Evolutionary conservation across 2,329 filamentous ascomycete species (phyloP), one percentile per base, ranked within the genome.

Genomic region (Fragosphaeria purpurea): DNA sequence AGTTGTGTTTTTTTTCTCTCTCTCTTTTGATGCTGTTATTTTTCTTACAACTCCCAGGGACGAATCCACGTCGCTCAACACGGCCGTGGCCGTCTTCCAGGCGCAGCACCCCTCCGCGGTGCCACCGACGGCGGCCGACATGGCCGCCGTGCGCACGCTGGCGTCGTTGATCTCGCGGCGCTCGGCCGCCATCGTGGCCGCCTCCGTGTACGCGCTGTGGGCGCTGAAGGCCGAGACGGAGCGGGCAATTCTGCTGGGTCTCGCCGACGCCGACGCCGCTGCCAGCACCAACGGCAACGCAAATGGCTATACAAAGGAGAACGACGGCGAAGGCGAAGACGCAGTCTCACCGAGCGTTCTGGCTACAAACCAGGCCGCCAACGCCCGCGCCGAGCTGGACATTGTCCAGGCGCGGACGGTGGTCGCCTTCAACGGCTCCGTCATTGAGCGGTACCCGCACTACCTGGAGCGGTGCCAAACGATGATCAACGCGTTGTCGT

Each of bases 351-450:
- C 22, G 22, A 22, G 22, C 22, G 22, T 22, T 22, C 22, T 22
- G 22, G 22, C 22, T 22, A 22, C 22, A 3, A 12, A 48, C 5
- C 60, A 58, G 35, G 70, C 71, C 31, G 68, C 73, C 0, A 75
- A 77, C 53, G 70, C 72, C 6, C 75, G 77, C 55, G 68, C 68
- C 2, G 64, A 69, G 42, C 61, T 75, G 7, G 61, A 62, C 32
- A 54, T 62, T 6, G 50, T 57, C 37, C 67, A 68, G 51, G 40
- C 46, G 9, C 67, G 69, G 50, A 81, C 78, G 4, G 74, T 77
- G 2, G 79, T 91, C n/a, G 84, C 84, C 4, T 90, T 84, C 66
- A 89, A 88, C 61, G 86, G 86, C 43, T 85, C 82, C 33, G 85
- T 91, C 46, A 82, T 90, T 47, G 85, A 90, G 65, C 82, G 83